Percentiles rank a stretch among this genome's conserved stretches.
Evolutionary conservation across 768 basidiomycete genomes (phyloP).

Genomic region (Boletus barrowsii): DNA sequence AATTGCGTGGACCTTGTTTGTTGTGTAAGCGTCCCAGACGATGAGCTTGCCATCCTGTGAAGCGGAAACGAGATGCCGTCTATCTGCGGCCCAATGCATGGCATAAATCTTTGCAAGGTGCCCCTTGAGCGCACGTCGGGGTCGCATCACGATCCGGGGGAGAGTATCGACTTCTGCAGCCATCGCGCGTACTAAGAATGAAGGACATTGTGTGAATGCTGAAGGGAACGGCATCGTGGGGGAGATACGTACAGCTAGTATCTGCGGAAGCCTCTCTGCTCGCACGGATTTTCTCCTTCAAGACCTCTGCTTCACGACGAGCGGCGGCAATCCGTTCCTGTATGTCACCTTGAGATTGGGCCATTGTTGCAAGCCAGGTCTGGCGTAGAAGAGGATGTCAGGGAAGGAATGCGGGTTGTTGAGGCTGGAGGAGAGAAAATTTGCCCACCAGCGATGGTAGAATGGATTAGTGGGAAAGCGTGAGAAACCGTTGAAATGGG

Average conservation of each 20-base stretch:
- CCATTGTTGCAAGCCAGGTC: constrained; percentile 44
- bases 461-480: constrained; percentile 24
- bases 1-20: constrained; percentile 99
- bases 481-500: constrained; percentile 20
- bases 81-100: constrained; percentile 99
- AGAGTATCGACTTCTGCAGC: constrained; percentile 94
- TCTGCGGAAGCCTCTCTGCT: constrained; percentile 97
- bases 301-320: constrained; percentile 90
- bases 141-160: constrained; percentile 95
- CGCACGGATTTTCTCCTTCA: constrained; percentile 98
- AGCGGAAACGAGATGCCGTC: constrained; percentile 97
- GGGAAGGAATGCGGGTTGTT: neutral
- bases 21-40: constrained; percentile 99
- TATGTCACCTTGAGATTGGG: constrained; percentile 79
- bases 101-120: constrained; percentile 99
- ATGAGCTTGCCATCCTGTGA: constrained; percentile 99
- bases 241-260: constrained; percentile 76
- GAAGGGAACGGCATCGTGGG: constrained; percentile 1
- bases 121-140: constrained; percentile 90
- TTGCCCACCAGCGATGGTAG: constrained; percentile 28
- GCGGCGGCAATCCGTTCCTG: constrained; percentile 95
- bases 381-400: neutral
- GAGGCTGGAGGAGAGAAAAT: constrained; percentile 19
- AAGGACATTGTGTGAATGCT: constrained; percentile 15
- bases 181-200: constrained; percentile 86